phyloP scores from a whole-genome alignment of 306 rosid genomes.

The Lupinus albus region DNA sequence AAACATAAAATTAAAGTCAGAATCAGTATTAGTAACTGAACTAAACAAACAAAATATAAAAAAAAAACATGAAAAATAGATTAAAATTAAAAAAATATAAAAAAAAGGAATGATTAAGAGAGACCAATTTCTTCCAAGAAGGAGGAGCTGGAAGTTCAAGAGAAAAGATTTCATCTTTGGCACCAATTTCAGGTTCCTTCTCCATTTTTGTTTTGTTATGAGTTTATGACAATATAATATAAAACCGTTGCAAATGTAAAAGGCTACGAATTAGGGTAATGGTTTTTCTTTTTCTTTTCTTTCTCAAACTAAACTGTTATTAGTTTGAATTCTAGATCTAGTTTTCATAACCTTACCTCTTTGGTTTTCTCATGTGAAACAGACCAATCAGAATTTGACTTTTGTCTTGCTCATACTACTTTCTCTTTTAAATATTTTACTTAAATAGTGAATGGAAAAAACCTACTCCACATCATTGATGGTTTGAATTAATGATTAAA shows the following conservation, averaged over 20 bases:
- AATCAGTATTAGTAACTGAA: neutral
- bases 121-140: constrained; percentile 91
- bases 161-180: constrained; percentile 58
- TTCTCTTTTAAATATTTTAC: too few relatives aligned
- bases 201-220: constrained; percentile 32
- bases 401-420: neutral
- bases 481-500: too few relatives aligned
- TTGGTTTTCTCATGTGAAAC: neutral
- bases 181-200: constrained; percentile 43
- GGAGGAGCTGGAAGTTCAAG: constrained; percentile 87
- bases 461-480: too few relatives aligned
- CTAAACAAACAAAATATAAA: too few relatives aligned
- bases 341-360: constrained; percentile 29
- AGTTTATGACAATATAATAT: too few relatives aligned
- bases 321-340: neutral
- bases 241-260: neutral
- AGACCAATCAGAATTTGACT: neutral
- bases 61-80: too few relatives aligned
- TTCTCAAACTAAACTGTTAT: constrained; percentile 21
- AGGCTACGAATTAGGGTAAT: constrained; percentile 25
- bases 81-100: neutral
- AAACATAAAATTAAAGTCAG: neutral
- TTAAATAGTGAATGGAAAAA: too few relatives aligned
- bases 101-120: neutral
- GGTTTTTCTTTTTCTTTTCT: constrained; percentile 18